phyloP scores from a whole-genome alignment of 805 yeast species.

The Teunomyces kruisii region DNA sequence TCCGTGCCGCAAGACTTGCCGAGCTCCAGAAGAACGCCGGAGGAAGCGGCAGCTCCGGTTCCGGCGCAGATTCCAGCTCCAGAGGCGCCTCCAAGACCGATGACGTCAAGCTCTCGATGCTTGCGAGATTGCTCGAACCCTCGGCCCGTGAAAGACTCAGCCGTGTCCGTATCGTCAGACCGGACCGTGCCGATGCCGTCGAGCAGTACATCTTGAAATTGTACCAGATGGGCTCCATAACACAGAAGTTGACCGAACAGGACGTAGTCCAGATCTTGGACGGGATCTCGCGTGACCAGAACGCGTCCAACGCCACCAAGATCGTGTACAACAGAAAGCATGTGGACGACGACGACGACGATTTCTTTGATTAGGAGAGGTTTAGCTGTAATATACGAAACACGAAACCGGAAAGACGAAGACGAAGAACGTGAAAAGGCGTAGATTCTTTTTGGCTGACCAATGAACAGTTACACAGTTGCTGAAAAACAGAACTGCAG shows the following conservation, averaged over 20 bases:
- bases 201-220: conserved; percentile 75
- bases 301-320: conserved; percentile 58
- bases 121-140: conserved; percentile 74
- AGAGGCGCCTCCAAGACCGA: conserved; percentile 21
- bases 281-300: conserved; percentile 74
- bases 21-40: conserved; percentile 68
- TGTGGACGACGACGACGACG: conserved; percentile 12
- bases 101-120: conserved; percentile 40
- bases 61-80: conserved; percentile 11
- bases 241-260: conserved; percentile 71
- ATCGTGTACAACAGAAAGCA: conserved; percentile 44
- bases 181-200: conserved; percentile 86
- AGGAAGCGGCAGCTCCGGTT: conserved; percentile 6
- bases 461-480: no score
- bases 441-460: no score
- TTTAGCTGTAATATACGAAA: not conserved
- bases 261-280: conserved; percentile 83
- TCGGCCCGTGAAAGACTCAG: conserved; percentile 85
- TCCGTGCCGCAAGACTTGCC: conserved; percentile 87
- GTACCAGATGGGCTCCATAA: conserved; percentile 73
- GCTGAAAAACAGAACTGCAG: no score
- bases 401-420: not conserved
- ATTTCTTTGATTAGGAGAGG: conserved; percentile 12
- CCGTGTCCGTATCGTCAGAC: conserved; percentile 83
- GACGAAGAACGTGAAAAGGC: no score